A percentile compares a stretch with the other conserved stretches of the same genome.
Conservation (phyloP, 2,329 filamentous ascomycete genomes). For the Huntiella savannae region DNA sequence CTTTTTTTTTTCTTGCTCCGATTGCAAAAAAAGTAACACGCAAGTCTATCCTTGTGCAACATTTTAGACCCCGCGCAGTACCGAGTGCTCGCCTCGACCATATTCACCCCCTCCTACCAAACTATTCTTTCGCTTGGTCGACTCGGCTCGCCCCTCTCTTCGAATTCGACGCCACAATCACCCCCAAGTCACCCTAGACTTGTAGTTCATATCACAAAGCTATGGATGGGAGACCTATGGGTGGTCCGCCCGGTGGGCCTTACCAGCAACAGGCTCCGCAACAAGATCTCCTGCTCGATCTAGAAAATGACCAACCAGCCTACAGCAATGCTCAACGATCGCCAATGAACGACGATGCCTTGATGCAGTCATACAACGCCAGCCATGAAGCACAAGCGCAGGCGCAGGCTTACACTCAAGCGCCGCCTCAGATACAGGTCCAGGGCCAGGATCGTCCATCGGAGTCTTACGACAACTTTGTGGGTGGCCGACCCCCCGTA, state of each 20-base stretch:
- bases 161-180: slow-evolving; percentile 16
- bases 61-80: too few relatives aligned
- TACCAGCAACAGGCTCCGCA: slow-evolving; percentile 19
- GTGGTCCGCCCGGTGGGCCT: slow-evolving; percentile 29
- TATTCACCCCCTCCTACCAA: too few relatives aligned
- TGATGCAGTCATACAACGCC: slow-evolving; percentile 45
- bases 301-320: slow-evolving; percentile 48
- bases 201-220: slow-evolving; percentile 11
- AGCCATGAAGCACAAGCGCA: slow-evolving; percentile 21
- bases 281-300: slow-evolving; percentile 51
- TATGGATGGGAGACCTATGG: slow-evolving; percentile 41
- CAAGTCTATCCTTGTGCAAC: too few relatives aligned
- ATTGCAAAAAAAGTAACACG: too few relatives aligned
- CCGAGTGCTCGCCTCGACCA: too few relatives aligned
- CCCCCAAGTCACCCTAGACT: slow-evolving; percentile 18
- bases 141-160: not conserved
- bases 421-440: slow-evolving; percentile 13
- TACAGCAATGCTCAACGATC: slow-evolving; percentile 64
- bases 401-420: not conserved
- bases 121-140: too few relatives aligned
- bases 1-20: too few relatives aligned
- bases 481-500: slow-evolving; percentile 44
- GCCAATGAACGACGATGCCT: slow-evolving; percentile 62
- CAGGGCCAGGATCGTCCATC: slow-evolving; percentile 44
- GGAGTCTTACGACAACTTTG: slow-evolving; percentile 86